phyloP scores from a whole-genome alignment of 495 filamentous ascomycete species.

The Aspergillus wentii region DNA sequence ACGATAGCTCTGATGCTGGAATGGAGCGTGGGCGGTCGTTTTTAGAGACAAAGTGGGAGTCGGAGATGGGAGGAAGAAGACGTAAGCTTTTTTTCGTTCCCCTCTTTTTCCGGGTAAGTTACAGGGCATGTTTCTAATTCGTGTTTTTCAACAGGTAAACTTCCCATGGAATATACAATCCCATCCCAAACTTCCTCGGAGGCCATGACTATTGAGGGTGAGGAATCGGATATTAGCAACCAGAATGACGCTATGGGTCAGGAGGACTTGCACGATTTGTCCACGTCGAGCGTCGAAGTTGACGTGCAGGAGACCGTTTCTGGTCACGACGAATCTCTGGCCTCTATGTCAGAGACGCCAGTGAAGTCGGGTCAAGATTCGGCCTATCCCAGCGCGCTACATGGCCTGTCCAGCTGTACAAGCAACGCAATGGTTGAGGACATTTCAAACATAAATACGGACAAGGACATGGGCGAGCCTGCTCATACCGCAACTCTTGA shows the following conservation, averaged over 20 bases:
- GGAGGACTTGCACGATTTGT: too few species aligned
- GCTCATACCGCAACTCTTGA: not conserved
- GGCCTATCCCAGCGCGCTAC: constrained; percentile 19
- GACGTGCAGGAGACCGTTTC: constrained; percentile 5
- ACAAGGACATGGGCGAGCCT: constrained; percentile 1
- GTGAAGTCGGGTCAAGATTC: constrained; percentile 7
- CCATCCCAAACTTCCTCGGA: too few species aligned
- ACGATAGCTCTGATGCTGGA: too few species aligned
- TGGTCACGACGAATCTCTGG: constrained; percentile 12
- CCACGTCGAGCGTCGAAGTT: constrained; percentile 14
- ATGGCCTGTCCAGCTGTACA: constrained; percentile 9
- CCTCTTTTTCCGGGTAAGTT: not conserved
- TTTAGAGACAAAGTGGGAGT: constrained; percentile 38
- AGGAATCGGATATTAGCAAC: not conserved
- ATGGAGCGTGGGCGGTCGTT: constrained; percentile 26
- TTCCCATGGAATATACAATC: not conserved
- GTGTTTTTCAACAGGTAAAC: constrained; percentile 4
- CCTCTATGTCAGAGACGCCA: constrained; percentile 5
- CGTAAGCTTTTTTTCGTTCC: constrained; percentile 27
- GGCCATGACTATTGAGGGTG: not conserved
- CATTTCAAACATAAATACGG: constrained; percentile 13
- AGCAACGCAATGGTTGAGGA: constrained; percentile 3
- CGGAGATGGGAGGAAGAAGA: constrained; percentile 26
- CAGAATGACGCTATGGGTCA: not conserved
- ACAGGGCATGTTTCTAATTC: not conserved